Base-by-base conservation (phyloP, 2,329 filamentous ascomycete genomes). In the Aspergillus pseudoterreus region DNA sequence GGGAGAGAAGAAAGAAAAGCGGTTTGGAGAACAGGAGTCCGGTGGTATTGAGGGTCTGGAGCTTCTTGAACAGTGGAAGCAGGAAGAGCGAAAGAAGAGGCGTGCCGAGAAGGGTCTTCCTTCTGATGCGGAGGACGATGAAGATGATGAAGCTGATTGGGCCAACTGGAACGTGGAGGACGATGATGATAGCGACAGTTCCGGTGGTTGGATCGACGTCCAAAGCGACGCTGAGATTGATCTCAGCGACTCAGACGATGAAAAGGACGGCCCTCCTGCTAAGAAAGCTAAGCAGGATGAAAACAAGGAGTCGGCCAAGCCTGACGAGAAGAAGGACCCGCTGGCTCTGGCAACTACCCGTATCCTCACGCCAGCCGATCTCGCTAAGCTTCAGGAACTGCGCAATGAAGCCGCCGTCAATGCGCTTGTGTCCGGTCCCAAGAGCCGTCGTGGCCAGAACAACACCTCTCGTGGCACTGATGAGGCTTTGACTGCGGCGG, bases 41-140 rank as follows among this genome's bases (percentile, higher is more conserved):
- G 92, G 92, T 15, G 86, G 84, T 6, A 96, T 99, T 50, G 92
- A 96, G 69, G 94, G 94, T 15, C 79, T 99, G 8, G 92, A 97
- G 58, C 78, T 99, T 17, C 79, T 99, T 9, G 92, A 90, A 68
- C 84, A 90, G 70, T 97, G 89, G 87, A 97, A 97, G 72, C 88
- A 91, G 55, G 90, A 96, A 60, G 90, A 97, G 71, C 84, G 83
- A 65, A 83, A 84, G 69, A 82, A 84, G 68, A 92, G 85, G 71
- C 81, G 83, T 43, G 79, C 80, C 19, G 90, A 87, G 61, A 82
- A 81, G 63, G 88, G 86, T 17, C 74, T 90, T 3, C 76, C 83
- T 17, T 76, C 76, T 0, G 85, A 86, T 63, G 82, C 78, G 5
- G 78, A 78, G 41, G 82, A 78, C 35, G 82, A 78, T 30, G 84